Evolutionary conservation across 768 basidiomycete species (phyloP).

Genomic region (Psilocybe subaeruginosa): DNA sequence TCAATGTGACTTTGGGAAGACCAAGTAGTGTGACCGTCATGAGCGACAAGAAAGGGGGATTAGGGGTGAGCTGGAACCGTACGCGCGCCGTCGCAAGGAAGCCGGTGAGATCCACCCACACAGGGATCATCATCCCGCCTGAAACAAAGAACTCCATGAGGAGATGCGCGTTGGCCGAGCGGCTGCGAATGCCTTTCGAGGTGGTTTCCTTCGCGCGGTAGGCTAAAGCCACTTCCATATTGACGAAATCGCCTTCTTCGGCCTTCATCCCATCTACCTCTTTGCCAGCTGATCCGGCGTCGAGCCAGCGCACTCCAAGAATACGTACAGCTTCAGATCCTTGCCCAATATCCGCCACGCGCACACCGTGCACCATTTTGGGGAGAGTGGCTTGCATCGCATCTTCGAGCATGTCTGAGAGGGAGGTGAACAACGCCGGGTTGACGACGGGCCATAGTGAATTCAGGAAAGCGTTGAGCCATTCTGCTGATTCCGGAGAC

Average conservation of each 20-base stretch:
- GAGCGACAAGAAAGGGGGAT: slow-evolving; percentile 58
- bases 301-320: slow-evolving; percentile 61
- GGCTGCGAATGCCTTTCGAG: slow-evolving; percentile 34
- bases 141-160: slow-evolving; percentile 70
- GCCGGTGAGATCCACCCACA: slow-evolving; percentile 75
- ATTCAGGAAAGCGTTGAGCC: slow-evolving; percentile 67
- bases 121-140: slow-evolving; percentile 49
- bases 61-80: slow-evolving; percentile 74
- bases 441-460: slow-evolving; percentile 78
- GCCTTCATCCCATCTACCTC: slow-evolving; percentile 33
- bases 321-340: slow-evolving; percentile 72
- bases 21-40: slow-evolving; percentile 69
- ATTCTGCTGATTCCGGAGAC: slow-evolving; percentile 42
- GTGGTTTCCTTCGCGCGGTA: slow-evolving; percentile 61
- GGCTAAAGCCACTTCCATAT: slow-evolving; percentile 72
- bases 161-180: slow-evolving; percentile 64
- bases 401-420: slow-evolving; percentile 68
- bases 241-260: slow-evolving; percentile 54
- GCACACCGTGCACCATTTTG: slow-evolving; percentile 57
- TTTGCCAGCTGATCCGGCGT: slow-evolving; percentile 29
- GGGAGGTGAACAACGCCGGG: slow-evolving; percentile 59
- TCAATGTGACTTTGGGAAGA: slow-evolving; percentile 65
- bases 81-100: slow-evolving; percentile 65
- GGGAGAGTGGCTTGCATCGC: slow-evolving; percentile 58
- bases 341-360: slow-evolving; percentile 72